Percentiles rank a stretch among this genome's conserved stretches.
Evolutionary conservation across 2,329 filamentous ascomycete species (phyloP).

Genomic region (Talaromyces atroroseus): DNA sequence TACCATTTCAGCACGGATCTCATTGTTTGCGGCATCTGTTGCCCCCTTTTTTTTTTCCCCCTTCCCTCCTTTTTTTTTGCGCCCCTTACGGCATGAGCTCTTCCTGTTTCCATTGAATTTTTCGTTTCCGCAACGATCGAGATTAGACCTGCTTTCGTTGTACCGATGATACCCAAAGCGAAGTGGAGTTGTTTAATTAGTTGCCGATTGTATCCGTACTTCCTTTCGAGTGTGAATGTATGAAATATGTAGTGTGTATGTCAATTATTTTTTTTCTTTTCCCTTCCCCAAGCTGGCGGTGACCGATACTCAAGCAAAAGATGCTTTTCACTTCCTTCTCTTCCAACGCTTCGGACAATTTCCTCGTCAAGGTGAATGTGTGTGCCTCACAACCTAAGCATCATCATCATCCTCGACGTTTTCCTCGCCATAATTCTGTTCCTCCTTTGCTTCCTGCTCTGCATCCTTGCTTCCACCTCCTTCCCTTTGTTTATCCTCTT

Average conservation of each 20-base stretch:
- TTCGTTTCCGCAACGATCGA: background rate
- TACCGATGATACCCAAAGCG: conserved; percentile 14
- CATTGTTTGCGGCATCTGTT: conserved; percentile 16
- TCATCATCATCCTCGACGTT: conserved; percentile 57
- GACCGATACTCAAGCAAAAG: background rate
- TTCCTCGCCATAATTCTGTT: conserved; percentile 77
- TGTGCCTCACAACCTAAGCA: background rate
- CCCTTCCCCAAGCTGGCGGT: background rate
- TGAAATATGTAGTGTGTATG: background rate
- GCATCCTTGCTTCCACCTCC: conserved; percentile 29
- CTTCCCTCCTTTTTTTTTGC: conserved; percentile 15
- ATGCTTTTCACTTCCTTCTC: background rate
- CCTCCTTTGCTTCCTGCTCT: conserved; percentile 39
- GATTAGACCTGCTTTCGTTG: conserved; percentile 3
- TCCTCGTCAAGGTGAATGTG: background rate
- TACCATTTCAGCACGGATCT: conserved; percentile 18
- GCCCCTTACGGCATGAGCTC: background rate
- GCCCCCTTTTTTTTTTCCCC: conserved; percentile 15
- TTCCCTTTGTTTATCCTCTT: conserved; percentile 49
- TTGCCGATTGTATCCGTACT: background rate
- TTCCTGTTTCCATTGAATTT: conserved; percentile 9
- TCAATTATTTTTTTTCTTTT: no score
- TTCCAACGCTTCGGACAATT: background rate
- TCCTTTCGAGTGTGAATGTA: background rate
- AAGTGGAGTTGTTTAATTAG: conserved; percentile 6